Conservation (phyloP, 2,329 filamentous ascomycete genomes). For the Botrytis cinerea region DNA sequence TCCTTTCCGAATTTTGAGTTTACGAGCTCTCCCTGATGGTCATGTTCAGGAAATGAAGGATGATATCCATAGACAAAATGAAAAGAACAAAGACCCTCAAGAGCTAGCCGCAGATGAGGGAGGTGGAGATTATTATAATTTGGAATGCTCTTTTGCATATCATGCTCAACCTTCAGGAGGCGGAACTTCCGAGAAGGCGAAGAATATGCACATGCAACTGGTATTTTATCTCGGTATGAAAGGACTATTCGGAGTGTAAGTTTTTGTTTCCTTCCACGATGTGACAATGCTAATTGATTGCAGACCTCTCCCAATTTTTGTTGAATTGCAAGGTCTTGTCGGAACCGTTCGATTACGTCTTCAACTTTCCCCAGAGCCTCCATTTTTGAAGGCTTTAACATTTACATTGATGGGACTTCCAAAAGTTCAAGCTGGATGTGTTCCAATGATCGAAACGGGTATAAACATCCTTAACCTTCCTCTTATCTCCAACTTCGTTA, state of each 20-base stretch:
- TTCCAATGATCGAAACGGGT: slow-evolving; percentile 87
- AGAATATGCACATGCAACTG: slow-evolving; percentile 96
- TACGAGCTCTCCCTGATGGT: slow-evolving; percentile 80
- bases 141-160: slow-evolving; percentile 88
- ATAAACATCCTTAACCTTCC: slow-evolving; percentile 91
- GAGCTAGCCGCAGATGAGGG: slow-evolving; percentile 88
- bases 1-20: slow-evolving; percentile 81
- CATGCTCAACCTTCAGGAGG: slow-evolving; percentile 75
- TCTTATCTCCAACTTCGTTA: slow-evolving; percentile 80
- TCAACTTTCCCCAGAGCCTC: slow-evolving; percentile 85
- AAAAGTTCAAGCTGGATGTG: slow-evolving; percentile 84
- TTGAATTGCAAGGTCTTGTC: slow-evolving; percentile 88
- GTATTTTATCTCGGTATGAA: slow-evolving; percentile 81
- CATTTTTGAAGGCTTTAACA: slow-evolving; percentile 87
- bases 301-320: slow-evolving; percentile 45
- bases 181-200: slow-evolving; percentile 75
- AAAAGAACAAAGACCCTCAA: slow-evolving; percentile 79
- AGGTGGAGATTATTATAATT: slow-evolving; percentile 88
- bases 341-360: slow-evolving; percentile 82
- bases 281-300: background rate
- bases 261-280: background rate
- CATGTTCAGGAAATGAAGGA: slow-evolving; percentile 82
- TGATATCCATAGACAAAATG: slow-evolving; percentile 75
- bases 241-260: slow-evolving; percentile 39
- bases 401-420: slow-evolving; percentile 94